These are phyloP conservation scores for Chamaenerion angustifolium DNA, from an alignment of 345 rosid species.

Conservation along the genomic window DNA sequence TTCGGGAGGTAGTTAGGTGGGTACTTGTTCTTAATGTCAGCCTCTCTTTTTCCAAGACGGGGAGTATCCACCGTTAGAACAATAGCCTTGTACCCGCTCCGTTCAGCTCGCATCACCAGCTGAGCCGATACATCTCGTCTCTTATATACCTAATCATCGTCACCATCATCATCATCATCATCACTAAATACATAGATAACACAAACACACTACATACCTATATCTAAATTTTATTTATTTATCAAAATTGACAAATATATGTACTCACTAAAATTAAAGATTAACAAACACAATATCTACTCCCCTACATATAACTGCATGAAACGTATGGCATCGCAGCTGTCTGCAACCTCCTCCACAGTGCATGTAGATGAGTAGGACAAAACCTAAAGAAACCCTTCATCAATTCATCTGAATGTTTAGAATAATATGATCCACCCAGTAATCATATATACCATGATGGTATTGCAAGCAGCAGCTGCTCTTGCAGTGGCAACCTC, in stretches of 20 bases:
- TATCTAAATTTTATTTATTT: no score
- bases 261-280: no score
- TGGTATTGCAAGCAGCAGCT: slow-evolving; percentile 62
- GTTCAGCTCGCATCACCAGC: slow-evolving; percentile 69
- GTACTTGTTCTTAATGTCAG: slow-evolving; percentile 78
- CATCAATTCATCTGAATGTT: no score
- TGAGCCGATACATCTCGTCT: slow-evolving; percentile 42
- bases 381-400: slow-evolving; percentile 28
- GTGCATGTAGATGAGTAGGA: slow-evolving; percentile 47
- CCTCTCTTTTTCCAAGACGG: slow-evolving; percentile 72
- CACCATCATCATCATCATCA: neutral
- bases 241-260: no score
- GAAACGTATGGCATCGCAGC: slow-evolving; percentile 68
- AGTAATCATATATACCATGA: slow-evolving; percentile 50
- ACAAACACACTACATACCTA: neutral
- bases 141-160: slow-evolving; percentile 42
- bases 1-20: no score
- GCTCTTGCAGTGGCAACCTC: slow-evolving; percentile 88
- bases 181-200: neutral
- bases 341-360: slow-evolving; percentile 77
- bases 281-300: no score
- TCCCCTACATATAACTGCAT: slow-evolving; percentile 73
- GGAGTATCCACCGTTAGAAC: slow-evolving; percentile 86
- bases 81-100: slow-evolving; percentile 66
- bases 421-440: neutral